Evolutionary conservation across 2,329 filamentous ascomycete species (phyloP), one percentile per base, ranked within the genome.

Genomic region (Chaetomium sp.): DNA sequence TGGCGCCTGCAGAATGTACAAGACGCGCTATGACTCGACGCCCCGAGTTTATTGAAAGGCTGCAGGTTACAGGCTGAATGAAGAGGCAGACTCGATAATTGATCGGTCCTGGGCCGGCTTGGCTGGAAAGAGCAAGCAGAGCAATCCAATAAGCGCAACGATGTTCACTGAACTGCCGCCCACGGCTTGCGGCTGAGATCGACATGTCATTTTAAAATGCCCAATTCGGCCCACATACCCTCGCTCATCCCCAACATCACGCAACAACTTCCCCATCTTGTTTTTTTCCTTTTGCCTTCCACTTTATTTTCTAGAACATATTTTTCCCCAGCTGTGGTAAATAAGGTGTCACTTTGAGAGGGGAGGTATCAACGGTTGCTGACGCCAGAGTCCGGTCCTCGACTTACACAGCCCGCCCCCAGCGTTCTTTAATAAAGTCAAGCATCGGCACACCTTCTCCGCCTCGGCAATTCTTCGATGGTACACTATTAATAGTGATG

Each of bases 401-500:
- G 38, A n/a, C n/a, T 46, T 38, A 12, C 10, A 5, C 11, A 66
- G 64, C 4, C 64, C 64, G 36, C 64, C 64, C 9, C 61, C 60
- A 6, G 59, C 61, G 8, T 66, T 63, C 38, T 63, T 53, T 53
- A 65, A 65, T 53, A 62, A 57, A 49, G 46, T 58, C 41, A 49
- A 59, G 14, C 59, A 65, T 48, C 58, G 62, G 27, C 61, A 59
- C 42, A 56, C 56, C 9, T 53, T 54, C 41, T 65, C 63, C 9
- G 59, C 61, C 41, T 49, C 62, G 9, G 57, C 62, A 12, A 46
- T 57, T 10, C 44, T 59, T 7, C 55, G 61, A 14, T 59, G 57
- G 56, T 54, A 56, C 45, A 54, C 49, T 27, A 54, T 55, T 38
- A 53, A 43, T 34, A 42, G 43, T 43, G 42, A 62, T 44, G 57